Evolutionary conservation across 768 basidiomycete genomes (phyloP).

Genomic region (Lactarius hatsudake): DNA sequence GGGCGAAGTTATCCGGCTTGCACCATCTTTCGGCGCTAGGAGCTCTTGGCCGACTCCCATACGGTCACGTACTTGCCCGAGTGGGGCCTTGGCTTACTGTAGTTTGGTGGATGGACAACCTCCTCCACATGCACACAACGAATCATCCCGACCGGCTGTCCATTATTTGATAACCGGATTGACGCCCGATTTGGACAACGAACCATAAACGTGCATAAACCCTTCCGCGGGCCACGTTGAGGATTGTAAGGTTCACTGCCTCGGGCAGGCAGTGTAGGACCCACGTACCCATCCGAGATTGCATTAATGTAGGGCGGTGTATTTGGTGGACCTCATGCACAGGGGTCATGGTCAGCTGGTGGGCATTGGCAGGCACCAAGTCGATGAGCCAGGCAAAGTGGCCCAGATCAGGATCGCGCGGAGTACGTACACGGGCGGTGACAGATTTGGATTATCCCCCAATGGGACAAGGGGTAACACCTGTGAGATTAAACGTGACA

Average conservation of each 20-base stretch:
- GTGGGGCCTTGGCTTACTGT: too few relatives aligned
- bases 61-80: too few relatives aligned
- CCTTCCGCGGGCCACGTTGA: background rate
- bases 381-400: background rate
- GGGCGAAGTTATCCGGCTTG: too few relatives aligned
- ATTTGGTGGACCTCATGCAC: background rate
- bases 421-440: background rate
- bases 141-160: background rate
- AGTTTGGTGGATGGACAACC: background rate
- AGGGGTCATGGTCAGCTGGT: background rate
- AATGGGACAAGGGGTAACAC: background rate
- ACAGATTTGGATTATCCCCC: background rate
- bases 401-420: background rate
- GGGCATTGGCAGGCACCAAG: background rate
- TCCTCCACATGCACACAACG: too few relatives aligned
- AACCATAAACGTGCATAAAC: background rate
- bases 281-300: background rate
- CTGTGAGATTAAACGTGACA: background rate
- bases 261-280: background rate
- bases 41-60: background rate
- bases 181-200: background rate
- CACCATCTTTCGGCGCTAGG: background rate
- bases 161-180: background rate
- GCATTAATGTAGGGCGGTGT: background rate
- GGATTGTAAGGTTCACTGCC: background rate